Conservation (phyloP, 768 basidiomycete genomes). For the Nidularia sp. region DNA sequence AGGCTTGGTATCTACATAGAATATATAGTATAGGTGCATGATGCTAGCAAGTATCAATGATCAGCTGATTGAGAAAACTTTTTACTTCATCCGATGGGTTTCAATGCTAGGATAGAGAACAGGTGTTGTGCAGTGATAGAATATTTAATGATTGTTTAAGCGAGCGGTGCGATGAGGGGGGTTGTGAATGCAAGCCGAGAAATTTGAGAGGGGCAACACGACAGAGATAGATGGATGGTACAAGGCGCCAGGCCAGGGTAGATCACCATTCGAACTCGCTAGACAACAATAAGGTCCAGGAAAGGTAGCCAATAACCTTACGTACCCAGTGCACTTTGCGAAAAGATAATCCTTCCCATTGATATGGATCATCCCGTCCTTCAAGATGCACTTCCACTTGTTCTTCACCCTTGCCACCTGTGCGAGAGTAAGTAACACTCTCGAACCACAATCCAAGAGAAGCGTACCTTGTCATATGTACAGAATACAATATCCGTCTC, state of each 20-base stretch:
- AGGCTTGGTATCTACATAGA: not conserved
- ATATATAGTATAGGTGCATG: not conserved
- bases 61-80: not conserved
- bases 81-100: not conserved
- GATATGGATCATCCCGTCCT: constrained; percentile 96
- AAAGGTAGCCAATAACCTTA: constrained; percentile 14
- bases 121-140: too few relatives aligned
- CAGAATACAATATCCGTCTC: constrained; percentile 95
- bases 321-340: constrained; percentile 91
- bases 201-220: not conserved
- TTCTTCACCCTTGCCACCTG: constrained; percentile 99
- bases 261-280: constrained; percentile 41
- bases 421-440: not conserved
- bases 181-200: too few relatives aligned
- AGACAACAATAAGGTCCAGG: not conserved
- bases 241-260: not conserved
- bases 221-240: not conserved
- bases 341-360: constrained; percentile 98
- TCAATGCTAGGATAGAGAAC: too few relatives aligned
- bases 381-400: constrained; percentile 98
- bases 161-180: too few relatives aligned
- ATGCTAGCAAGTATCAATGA: not conserved
- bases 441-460: not conserved
- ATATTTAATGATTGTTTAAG: too few relatives aligned
- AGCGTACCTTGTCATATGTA: constrained; percentile 90